Percentiles rank a stretch among this genome's conserved stretches.
phyloP scores from a whole-genome alignment of 257 asterid species.

The Craterostigma plantagineum region DNA sequence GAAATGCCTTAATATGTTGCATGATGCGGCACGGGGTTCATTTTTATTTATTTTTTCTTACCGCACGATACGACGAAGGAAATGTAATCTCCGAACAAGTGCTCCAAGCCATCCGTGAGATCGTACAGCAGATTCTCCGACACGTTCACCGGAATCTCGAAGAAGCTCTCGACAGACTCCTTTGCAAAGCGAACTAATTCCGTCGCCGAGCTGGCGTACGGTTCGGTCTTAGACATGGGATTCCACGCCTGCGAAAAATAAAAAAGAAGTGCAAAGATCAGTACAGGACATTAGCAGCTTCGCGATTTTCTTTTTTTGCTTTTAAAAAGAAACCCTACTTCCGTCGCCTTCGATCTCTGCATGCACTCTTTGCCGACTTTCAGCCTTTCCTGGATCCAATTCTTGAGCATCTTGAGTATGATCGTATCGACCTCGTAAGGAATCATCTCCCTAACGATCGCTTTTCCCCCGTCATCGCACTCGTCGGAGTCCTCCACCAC shows the following conservation, averaged over 20 bases:
- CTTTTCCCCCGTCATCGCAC: slow-evolving; percentile 79
- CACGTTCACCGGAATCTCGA: slow-evolving; percentile 46
- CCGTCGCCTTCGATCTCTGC: slow-evolving; percentile 58
- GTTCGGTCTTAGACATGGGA: slow-evolving; percentile 80
- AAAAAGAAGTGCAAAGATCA: not conserved
- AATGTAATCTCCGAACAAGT: slow-evolving; percentile 42
- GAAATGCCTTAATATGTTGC: too few relatives aligned
- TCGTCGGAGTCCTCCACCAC: slow-evolving; percentile 69
- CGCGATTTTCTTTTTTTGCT: too few relatives aligned
- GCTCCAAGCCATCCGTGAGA: slow-evolving; percentile 58
- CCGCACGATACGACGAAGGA: slow-evolving; percentile 68
- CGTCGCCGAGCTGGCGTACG: slow-evolving; percentile 63
- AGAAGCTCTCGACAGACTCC: slow-evolving; percentile 50
- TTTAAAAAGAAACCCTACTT: slow-evolving; percentile 37
- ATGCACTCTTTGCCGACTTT: slow-evolving; percentile 45
- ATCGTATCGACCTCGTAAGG: slow-evolving; percentile 73
- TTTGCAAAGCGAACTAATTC: slow-evolving; percentile 39
- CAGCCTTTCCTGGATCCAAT: slow-evolving; percentile 68
- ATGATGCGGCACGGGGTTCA: too few relatives aligned
- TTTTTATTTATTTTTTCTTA: too few relatives aligned
- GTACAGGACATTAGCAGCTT: too few relatives aligned
- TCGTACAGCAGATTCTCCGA: slow-evolving; percentile 42
- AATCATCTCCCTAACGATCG: slow-evolving; percentile 59
- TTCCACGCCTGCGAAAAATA: slow-evolving; percentile 65
- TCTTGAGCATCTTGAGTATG: slow-evolving; percentile 26